Evolutionary conservation across 768 basidiomycete species (phyloP).

Genomic region (Mycena rosella): DNA sequence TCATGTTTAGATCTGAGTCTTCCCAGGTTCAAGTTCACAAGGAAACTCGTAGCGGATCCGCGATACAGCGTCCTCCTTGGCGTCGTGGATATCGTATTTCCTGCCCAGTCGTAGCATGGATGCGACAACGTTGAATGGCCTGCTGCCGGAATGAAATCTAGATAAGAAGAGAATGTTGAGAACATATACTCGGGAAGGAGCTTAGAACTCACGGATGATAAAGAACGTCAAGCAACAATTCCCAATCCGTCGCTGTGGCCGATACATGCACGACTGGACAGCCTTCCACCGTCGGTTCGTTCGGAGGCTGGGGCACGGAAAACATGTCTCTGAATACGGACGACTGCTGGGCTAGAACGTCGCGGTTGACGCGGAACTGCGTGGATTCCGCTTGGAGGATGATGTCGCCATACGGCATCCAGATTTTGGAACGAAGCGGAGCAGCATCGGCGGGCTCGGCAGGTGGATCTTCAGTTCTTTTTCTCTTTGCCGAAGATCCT

Average conservation of each 20-base stretch:
- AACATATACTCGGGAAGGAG: too few species aligned
- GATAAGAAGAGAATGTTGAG: too few species aligned
- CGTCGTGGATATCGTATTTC: slow-evolving; percentile 23
- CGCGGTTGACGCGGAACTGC: slow-evolving; percentile 13
- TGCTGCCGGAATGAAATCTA: background rate
- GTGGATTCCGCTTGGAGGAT: slow-evolving; percentile 17
- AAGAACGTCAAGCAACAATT: slow-evolving; percentile 1
- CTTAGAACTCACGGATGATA: slow-evolving; percentile 17
- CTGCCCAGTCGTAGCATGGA: slow-evolving; percentile 27
- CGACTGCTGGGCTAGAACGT: slow-evolving; percentile 32
- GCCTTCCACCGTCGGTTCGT: slow-evolving; percentile 34
- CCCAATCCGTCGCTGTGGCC: slow-evolving; percentile 31
- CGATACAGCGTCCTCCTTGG: slow-evolving; percentile 9
- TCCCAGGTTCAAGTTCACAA: too few species aligned
- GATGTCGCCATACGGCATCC: slow-evolving; percentile 17
- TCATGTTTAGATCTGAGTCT: too few species aligned
- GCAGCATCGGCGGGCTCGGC: background rate
- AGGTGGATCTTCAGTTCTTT: background rate
- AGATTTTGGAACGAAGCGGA: slow-evolving; percentile 5
- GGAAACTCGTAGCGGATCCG: slow-evolving; percentile 29
- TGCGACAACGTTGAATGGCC: slow-evolving; percentile 8
- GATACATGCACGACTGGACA: slow-evolving; percentile 39
- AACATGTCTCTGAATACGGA: slow-evolving; percentile 63
- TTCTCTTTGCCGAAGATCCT: background rate
- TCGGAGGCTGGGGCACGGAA: slow-evolving; percentile 54